phyloP scores from a whole-genome alignment of 805 yeast genomes.

The Brettanomyces naardenensis region DNA sequence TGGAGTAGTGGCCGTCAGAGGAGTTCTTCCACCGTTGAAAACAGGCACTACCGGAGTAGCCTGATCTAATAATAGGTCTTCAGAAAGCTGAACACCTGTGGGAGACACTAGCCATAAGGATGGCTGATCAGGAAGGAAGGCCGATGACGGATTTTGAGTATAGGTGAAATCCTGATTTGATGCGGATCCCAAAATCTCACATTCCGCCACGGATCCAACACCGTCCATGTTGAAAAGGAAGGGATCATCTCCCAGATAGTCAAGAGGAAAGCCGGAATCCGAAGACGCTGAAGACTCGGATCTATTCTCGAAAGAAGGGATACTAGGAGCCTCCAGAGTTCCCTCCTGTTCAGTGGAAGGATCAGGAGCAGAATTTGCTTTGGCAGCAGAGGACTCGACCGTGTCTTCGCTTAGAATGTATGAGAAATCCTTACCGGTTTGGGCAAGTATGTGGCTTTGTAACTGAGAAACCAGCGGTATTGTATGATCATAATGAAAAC shows the following conservation, averaged over 20 bases:
- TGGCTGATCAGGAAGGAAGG: constrained; percentile 9
- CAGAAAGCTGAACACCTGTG: constrained; percentile 12
- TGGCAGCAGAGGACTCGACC: not conserved
- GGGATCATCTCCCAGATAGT: not conserved
- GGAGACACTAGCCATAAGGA: constrained; percentile 21
- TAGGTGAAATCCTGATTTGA: constrained; percentile 1
- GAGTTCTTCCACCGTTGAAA: constrained; percentile 5
- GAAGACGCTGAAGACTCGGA: not conserved
- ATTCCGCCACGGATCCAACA: constrained; percentile 2
- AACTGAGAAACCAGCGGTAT: constrained; percentile 49
- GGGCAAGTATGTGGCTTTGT: constrained; percentile 14
- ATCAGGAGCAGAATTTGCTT: not conserved
- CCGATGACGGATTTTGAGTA: constrained; percentile 2
- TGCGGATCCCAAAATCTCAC: not conserved
- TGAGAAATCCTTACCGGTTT: constrained; percentile 7
- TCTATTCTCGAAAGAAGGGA: not conserved
- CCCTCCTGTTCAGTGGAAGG: not conserved
- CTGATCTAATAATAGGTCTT: constrained; percentile 20
- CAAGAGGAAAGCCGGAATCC: constrained; percentile 1
- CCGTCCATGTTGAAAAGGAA: constrained; percentile 4
- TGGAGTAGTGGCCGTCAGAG: not conserved
- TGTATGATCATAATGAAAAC: constrained; percentile 58
- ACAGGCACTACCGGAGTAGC: constrained; percentile 24
- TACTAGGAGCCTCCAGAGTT: not conserved
- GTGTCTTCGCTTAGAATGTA: not conserved